phyloP scores from a whole-genome alignment of 768 basidiomycete species.

The Kwoniella europaea region DNA sequence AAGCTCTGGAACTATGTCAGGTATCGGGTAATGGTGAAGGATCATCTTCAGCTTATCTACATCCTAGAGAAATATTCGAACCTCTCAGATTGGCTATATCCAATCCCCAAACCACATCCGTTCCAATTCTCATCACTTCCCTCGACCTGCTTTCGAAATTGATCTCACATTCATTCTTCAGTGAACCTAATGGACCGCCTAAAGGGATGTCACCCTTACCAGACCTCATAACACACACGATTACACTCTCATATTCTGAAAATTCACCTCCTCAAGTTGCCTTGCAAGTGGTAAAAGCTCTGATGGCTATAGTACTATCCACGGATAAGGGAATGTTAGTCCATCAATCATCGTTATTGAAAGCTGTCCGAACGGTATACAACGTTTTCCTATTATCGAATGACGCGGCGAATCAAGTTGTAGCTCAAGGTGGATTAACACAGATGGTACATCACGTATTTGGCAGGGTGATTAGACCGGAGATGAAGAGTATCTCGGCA shows the following conservation, averaged over 20 bases:
- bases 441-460: slow-evolving; percentile 99
- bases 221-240: slow-evolving; percentile 91
- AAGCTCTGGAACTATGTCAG: slow-evolving; percentile 79
- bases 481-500: slow-evolving; percentile 16
- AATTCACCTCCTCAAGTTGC: slow-evolving; percentile 87
- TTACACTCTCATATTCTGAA: slow-evolving; percentile 88
- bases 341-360: slow-evolving; percentile 93
- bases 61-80: slow-evolving; percentile 87
- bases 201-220: slow-evolving; percentile 76
- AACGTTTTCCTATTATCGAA: slow-evolving; percentile 92
- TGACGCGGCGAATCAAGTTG: slow-evolving; percentile 92
- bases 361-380: slow-evolving; percentile 96
- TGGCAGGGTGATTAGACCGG: slow-evolving; percentile 63
- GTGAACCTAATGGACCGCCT: slow-evolving; percentile 75
- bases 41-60: slow-evolving; percentile 68
- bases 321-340: slow-evolving; percentile 64
- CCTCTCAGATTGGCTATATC: slow-evolving; percentile 90
- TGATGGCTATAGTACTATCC: slow-evolving; percentile 86
- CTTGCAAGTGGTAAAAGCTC: slow-evolving; percentile 93
- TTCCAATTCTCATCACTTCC: slow-evolving; percentile 94
- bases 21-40: slow-evolving; percentile 23
- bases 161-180: slow-evolving; percentile 95
- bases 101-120: slow-evolving; percentile 75
- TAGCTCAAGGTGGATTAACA: slow-evolving; percentile 94
- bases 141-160: slow-evolving; percentile 97